Evolutionary conservation across 1,284 basidiomycete genomes (phyloP), one percentile per base, ranked within the genome.

Genomic region (Malassezia dermatis): DNA sequence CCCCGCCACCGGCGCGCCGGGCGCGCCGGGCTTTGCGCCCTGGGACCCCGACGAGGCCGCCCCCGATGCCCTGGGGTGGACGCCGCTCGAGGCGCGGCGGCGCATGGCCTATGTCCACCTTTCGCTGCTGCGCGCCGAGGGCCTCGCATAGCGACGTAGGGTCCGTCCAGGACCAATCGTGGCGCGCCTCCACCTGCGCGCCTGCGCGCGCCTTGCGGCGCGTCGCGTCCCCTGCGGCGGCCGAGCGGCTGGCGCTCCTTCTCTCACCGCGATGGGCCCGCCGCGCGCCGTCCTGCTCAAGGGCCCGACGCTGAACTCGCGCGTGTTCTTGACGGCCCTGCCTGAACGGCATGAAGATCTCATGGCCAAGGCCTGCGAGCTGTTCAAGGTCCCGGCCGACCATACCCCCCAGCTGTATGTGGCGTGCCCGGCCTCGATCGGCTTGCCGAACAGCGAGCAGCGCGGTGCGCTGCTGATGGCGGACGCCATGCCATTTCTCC

Each of bases 401-500:
- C 62, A 66, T 44, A 64, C 66, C 4, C 66, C 70, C 10, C 60
- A 67, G 45, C 62, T 72, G 40, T 57, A 44, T 28, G 49, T 57
- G 39, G 19, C 49, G 23, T 50, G 47, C 10, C 46, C 19, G 7
- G 44, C 55, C 2, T 62, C 67, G 2, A 58, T 69, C 17, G 67
- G 63, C 8, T 41, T 58, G 1, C 60, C 69, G 17, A 59, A 62
- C 51, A 55, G 64, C 28, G 55, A 57, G 37, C 49, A 50, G 50
- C 49, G 55, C 17, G 55, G 55, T 13, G 67, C 68, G 24, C 61
- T 69, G 51, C 51, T 72, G 23, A 57, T 70, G n/a, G 41, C 63
- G 21, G 70, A 72, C 46, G 63, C 67, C 1, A 61, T 66, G 51
- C 64, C 63, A 6, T 67, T 68, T 40, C 56, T 72, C 8, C 62